Percentiles rank a stretch among this genome's conserved stretches.
phyloP scores from a whole-genome alignment of 2,329 filamentous ascomycete species.

The Colletotrichum melonis region DNA sequence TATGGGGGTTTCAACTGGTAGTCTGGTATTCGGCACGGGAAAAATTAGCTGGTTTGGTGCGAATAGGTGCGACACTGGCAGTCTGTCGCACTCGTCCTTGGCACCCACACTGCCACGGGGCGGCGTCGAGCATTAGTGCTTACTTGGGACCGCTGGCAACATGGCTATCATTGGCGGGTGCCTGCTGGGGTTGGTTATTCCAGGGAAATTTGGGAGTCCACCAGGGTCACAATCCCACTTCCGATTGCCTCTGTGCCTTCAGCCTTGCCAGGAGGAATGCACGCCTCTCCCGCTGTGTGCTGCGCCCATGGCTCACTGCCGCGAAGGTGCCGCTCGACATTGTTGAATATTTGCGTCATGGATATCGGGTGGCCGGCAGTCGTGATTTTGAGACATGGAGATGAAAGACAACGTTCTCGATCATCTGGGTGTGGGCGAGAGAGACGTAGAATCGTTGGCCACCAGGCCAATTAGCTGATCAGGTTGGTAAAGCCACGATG shows the following conservation, averaged over 20 bases:
- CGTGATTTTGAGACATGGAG: background rate
- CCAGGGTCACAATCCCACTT: background rate
- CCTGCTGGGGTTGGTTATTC: background rate
- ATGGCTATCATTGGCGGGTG: conserved; percentile 14
- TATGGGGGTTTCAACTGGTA: background rate
- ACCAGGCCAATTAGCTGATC: background rate
- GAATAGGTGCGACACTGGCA: background rate
- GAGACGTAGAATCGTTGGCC: no score
- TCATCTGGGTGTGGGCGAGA: background rate
- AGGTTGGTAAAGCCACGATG: background rate
- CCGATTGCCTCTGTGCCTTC: background rate
- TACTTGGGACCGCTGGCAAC: conserved; percentile 8
- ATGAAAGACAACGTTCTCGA: background rate
- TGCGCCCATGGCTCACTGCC: background rate
- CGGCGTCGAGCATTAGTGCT: conserved; percentile 20
- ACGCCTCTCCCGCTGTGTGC: background rate
- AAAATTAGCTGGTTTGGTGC: background rate
- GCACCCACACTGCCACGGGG: conserved; percentile 21
- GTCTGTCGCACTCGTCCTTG: background rate
- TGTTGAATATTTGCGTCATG: background rate
- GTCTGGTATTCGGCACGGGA: background rate
- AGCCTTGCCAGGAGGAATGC: conserved; percentile 18
- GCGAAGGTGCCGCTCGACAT: background rate
- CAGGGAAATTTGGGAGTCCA: conserved; percentile 14
- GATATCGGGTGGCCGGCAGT: background rate